Conservation (phyloP, 2,329 filamentous ascomycete species). For the Aspergillus sp. region DNA sequence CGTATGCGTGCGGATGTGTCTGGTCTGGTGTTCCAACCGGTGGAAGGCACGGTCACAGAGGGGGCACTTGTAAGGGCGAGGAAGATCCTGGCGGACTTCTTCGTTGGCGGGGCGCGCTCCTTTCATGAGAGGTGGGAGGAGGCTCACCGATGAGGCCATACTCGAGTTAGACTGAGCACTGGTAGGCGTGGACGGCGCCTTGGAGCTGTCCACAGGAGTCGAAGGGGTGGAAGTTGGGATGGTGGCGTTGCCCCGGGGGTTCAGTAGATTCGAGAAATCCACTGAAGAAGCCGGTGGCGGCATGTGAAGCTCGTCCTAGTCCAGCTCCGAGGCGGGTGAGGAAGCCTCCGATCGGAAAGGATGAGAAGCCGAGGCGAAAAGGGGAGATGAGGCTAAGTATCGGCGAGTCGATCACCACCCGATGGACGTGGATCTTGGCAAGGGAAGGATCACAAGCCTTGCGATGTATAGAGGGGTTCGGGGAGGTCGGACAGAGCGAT, state of each 20-base stretch:
- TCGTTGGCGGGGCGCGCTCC: constrained; percentile 59
- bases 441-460: constrained; percentile 11
- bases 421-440: constrained; percentile 15
- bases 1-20: constrained; percentile 94
- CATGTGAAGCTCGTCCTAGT: constrained; percentile 57
- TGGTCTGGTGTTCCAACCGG: constrained; percentile 88
- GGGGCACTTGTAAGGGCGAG: constrained; percentile 96
- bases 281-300: constrained; percentile 71
- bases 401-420: constrained; percentile 29
- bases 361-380: constrained; percentile 21
- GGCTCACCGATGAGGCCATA: constrained; percentile 44
- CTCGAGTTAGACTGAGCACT: constrained; percentile 27
- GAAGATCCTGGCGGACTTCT: constrained; percentile 69
- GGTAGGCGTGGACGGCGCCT: constrained; percentile 27
- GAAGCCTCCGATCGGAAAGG: constrained; percentile 10
- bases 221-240: constrained; percentile 17
- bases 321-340: constrained; percentile 13
- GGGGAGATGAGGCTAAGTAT: constrained; percentile 23
- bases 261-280: constrained; percentile 74
- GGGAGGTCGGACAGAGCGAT: neutral
- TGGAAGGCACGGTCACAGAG: constrained; percentile 99
- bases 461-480: neutral
- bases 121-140: constrained; percentile 45
- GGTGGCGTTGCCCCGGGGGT: constrained; percentile 52
- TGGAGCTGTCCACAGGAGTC: constrained; percentile 22